These are phyloP conservation scores for Mangifera indica DNA, from an alignment of 345 rosid species.

Conservation along the genomic window DNA sequence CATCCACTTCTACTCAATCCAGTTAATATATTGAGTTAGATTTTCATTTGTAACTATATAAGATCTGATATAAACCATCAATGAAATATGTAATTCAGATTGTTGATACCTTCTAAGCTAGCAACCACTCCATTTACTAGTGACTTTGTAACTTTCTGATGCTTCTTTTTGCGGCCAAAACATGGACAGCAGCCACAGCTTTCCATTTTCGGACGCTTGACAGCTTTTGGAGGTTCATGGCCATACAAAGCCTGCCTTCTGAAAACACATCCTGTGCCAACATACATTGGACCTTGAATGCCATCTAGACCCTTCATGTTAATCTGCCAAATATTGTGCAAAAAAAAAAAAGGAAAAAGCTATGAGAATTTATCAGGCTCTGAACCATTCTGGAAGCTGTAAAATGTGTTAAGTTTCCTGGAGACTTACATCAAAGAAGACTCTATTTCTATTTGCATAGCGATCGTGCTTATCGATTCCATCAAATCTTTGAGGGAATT, in stretches of 20 bases:
- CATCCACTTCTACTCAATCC: constrained; percentile 50
- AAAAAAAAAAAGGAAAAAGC: too few species aligned
- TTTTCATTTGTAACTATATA: too few species aligned
- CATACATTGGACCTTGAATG: constrained; percentile 92
- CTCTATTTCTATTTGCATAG: constrained; percentile 86
- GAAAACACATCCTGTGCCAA: constrained; percentile 96
- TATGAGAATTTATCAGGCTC: neutral
- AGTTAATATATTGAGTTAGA: too few species aligned
- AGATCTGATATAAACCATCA: neutral
- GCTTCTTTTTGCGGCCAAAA: constrained; percentile 59
- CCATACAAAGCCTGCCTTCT: constrained; percentile 90
- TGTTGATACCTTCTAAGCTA: constrained; percentile 52
- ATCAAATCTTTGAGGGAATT: constrained; percentile 88
- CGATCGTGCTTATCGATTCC: constrained; percentile 84
- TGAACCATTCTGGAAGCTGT: neutral
- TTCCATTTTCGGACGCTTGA: constrained; percentile 90
- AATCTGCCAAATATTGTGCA: constrained; percentile 41
- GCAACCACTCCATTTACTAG: constrained; percentile 47
- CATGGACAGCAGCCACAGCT: constrained; percentile 92
- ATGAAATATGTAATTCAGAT: neutral
- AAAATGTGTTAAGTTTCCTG: neutral
- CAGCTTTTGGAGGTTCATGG: constrained; percentile 83
- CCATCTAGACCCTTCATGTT: constrained; percentile 86
- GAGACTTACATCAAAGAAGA: constrained; percentile 75
- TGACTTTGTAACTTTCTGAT: constrained; percentile 41